Evolutionary conservation across 1,284 basidiomycete species (phyloP), one percentile per base, ranked within the genome.

Genomic region (Xerocomus minutiporus): DNA sequence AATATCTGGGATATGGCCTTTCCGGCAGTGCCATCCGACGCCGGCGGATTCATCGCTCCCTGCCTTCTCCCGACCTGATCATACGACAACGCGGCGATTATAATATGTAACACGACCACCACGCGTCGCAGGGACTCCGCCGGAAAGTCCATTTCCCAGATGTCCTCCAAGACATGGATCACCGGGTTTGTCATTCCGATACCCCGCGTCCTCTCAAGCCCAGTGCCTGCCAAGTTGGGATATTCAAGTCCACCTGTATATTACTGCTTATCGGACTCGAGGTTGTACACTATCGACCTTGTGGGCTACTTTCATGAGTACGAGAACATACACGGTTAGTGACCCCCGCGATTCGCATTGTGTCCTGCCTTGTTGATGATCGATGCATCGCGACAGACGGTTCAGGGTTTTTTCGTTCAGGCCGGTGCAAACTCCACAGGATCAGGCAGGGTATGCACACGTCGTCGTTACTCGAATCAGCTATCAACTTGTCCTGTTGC

Each of bases 321-420:
- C 42, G n/a, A 48, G 32, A 36, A 48, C 29, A 25, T 63, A 64
- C 43, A 50, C 39, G 46, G 61, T 64, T 17, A 47, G 56, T 53
- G 8, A 3, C 17, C 20, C 12, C 11, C 35, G 17, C 32, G 25
- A 39, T 39, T 45, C 4, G 12, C 7, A 28, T 28, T 8, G n/a
- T 13, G 8, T n/a, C 8, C 2, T 20, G 17, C 5, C 7, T 13
- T 29, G 2, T 11, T 36, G 8, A 46, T 42, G 20, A 43, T n/a
- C 9, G 13, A 29, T 12, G 7, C 23, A 13, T 29, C 23, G 3
- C 20, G 17, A 52, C 20, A 64, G 63, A 53, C 62, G 3, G 51
- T 66, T 12, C 41, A 45, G 0, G 54, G 62, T 20, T 61, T 65
- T 48, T 65, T 65, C n/a, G n/a, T 40, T 26, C 56, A n/a, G n/a